Evolutionary conservation across 176 grass and related monocot genomes (phyloP).

Genomic region (Pharus latifolius): DNA sequence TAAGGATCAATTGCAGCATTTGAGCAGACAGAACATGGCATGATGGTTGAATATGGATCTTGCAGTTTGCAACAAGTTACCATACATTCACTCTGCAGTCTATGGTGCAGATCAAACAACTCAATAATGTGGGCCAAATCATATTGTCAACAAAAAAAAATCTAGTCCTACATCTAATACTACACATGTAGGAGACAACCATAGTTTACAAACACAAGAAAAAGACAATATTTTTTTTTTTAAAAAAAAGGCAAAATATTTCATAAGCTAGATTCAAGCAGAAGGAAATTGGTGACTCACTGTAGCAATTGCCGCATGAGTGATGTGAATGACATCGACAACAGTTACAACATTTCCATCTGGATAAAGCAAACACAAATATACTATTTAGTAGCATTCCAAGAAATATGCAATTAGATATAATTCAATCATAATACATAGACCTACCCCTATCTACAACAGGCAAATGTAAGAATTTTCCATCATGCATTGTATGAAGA

Average conservation of each 20-base stretch:
- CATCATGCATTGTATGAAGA: slow-evolving; percentile 93
- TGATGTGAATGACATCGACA: slow-evolving; percentile 92
- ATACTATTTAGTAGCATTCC: background rate
- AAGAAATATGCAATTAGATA: background rate
- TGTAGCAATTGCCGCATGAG: slow-evolving; percentile 89
- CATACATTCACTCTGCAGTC: background rate
- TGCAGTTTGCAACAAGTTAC: background rate
- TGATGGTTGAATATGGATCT: background rate
- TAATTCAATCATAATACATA: background rate
- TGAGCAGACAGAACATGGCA: background rate
- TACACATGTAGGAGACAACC: background rate
- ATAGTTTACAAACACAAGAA: background rate
- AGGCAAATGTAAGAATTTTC: slow-evolving; percentile 91
- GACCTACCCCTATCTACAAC: slow-evolving; percentile 70
- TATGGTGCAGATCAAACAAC: background rate
- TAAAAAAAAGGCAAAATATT: background rate
- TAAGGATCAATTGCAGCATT: background rate
- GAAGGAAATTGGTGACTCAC: slow-evolving; percentile 28
- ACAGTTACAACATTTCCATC: slow-evolving; percentile 83
- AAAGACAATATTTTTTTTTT: too few species aligned
- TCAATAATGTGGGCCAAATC: background rate
- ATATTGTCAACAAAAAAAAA: background rate
- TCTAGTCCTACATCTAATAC: background rate
- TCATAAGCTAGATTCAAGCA: background rate
- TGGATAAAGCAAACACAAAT: slow-evolving; percentile 24